phyloP scores from a whole-genome alignment of 1,284 basidiomycete genomes.

The Schizophyllum commune region DNA sequence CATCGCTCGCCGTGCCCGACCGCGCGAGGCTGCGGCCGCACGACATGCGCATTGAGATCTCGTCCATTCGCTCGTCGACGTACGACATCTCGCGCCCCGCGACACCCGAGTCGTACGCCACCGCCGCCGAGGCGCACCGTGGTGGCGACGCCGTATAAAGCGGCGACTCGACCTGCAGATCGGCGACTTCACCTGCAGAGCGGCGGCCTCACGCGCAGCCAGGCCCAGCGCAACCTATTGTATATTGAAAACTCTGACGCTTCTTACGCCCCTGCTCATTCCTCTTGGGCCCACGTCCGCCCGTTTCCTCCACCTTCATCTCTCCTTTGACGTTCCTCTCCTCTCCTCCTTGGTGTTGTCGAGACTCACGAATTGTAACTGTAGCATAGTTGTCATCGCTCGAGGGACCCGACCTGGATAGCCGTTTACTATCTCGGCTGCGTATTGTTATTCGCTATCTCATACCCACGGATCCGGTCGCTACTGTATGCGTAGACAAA shows the following conservation, averaged over 20 bases:
- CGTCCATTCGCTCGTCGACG: constrained; percentile 3
- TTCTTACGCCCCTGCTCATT: not conserved
- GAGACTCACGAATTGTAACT: not conserved
- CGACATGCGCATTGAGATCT: constrained; percentile 10
- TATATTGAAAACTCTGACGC: not conserved
- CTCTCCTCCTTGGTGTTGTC: not conserved
- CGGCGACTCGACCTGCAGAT: no score
- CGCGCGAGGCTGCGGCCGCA: constrained; percentile 7
- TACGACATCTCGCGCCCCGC: not conserved
- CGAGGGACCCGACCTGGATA: not conserved
- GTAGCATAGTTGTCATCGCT: not conserved
- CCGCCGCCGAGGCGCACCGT: not conserved
- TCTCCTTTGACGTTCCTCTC: not conserved
- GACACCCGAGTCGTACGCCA: not conserved
- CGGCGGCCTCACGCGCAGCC: not conserved
- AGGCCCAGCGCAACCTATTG: not conserved
- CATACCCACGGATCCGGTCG: not conserved
- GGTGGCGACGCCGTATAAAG: not conserved
- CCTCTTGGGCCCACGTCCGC: no score
- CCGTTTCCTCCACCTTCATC: not conserved
- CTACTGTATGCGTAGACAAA: not conserved
- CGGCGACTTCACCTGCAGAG: no score
- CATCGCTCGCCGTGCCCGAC: constrained; percentile 12
- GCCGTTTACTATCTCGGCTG: not conserved
- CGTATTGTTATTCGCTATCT: not conserved